Percentiles rank a stretch among this genome's conserved stretches.
Evolutionary conservation across 108 stramenopile genomes (phyloP).

Genomic region (Mediolabrus comicus): DNA sequence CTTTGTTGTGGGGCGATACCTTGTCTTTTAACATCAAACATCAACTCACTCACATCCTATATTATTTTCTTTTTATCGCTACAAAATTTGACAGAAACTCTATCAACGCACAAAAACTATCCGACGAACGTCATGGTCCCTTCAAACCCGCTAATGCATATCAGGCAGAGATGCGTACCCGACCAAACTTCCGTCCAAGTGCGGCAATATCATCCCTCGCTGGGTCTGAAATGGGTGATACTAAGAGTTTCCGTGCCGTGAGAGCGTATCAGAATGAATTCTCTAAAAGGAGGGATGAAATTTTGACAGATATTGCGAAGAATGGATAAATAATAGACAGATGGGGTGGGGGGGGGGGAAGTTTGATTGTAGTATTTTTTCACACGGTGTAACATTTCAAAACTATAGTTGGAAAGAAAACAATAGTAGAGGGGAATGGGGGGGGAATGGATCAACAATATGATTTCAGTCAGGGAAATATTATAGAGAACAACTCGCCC

Average conservation of each 20-base stretch:
- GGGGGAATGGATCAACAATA: not conserved
- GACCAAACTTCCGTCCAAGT: slow-evolving; percentile 52
- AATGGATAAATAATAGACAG: slow-evolving; percentile 25
- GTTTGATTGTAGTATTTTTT: not conserved
- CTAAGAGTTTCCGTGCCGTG: slow-evolving; percentile 51
- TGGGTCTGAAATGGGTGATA: slow-evolving; percentile 49
- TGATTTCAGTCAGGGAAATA: not conserved
- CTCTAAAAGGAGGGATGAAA: slow-evolving; percentile 54
- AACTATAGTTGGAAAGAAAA: not conserved
- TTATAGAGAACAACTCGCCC: not conserved
- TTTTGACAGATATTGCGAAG: slow-evolving; percentile 50
- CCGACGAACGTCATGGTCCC: slow-evolving; percentile 58
- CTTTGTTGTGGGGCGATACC: no score
- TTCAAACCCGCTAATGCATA: slow-evolving; percentile 42
- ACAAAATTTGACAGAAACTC: slow-evolving; percentile 41
- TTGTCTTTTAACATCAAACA: no score
- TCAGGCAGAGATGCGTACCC: slow-evolving; percentile 42
- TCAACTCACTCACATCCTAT: not conserved
- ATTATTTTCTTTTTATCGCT: not conserved
- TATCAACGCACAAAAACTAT: slow-evolving; percentile 59
- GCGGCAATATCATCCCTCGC: slow-evolving; percentile 59
- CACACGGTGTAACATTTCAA: not conserved
- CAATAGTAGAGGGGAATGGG: not conserved
- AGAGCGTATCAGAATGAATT: slow-evolving; percentile 57
- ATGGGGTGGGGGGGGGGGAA: not conserved